Percentiles rank a stretch among this genome's conserved stretches.
These are phyloP conservation scores for Parafenestella ontariensis DNA, from an alignment of 2,329 filamentous ascomycete species.

Conservation along the genomic window DNA sequence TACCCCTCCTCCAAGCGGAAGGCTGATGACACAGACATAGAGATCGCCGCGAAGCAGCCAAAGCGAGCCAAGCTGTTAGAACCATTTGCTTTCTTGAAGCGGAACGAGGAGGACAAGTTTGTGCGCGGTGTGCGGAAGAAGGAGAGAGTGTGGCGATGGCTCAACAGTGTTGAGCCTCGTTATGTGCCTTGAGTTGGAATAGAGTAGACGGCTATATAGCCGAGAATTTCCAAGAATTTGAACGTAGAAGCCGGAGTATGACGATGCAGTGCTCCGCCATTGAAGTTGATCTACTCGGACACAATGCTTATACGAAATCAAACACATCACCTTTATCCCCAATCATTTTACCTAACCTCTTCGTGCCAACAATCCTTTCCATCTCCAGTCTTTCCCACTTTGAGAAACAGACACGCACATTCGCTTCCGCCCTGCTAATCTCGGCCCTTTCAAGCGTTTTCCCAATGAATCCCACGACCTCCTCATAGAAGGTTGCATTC, in stretches of 20 bases:
- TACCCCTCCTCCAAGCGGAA: not conserved
- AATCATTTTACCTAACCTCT: slow-evolving; percentile 83
- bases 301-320: slow-evolving; percentile 74
- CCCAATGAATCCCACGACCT: slow-evolving; percentile 73
- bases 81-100: not conserved
- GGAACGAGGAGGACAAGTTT: not conserved
- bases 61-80: not conserved
- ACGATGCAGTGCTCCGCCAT: not conserved
- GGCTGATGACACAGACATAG: not conserved
- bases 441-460: slow-evolving; percentile 63
- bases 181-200: not conserved
- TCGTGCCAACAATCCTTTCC: slow-evolving; percentile 84
- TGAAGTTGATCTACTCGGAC: not conserved
- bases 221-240: not conserved
- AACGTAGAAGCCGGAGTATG: not conserved
- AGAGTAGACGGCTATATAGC: not conserved
- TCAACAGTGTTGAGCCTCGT: not conserved
- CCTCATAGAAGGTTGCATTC: slow-evolving; percentile 81
- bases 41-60: not conserved
- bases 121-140: not conserved
- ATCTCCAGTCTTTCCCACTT: slow-evolving; percentile 89
- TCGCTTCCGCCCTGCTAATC: slow-evolving; percentile 58
- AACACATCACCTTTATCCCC: slow-evolving; percentile 86
- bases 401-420: slow-evolving; percentile 72
- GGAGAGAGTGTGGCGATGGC: not conserved